phyloP scores from a whole-genome alignment of 805 yeast genomes.

The Blastobotrys americana region DNA sequence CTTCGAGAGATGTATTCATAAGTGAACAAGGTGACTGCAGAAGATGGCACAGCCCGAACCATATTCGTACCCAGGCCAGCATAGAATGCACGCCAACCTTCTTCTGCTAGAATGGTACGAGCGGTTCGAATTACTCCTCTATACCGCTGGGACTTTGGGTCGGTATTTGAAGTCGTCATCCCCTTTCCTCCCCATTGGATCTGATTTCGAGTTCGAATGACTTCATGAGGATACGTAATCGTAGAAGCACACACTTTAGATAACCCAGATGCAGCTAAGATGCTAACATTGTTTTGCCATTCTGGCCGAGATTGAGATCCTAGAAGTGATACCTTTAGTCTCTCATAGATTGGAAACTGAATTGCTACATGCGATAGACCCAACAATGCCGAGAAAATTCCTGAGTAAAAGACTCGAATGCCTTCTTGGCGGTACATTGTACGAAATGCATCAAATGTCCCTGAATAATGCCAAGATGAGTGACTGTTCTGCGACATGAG shows the following conservation, averaged over 20 bases:
- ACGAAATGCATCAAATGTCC: constrained; percentile 76
- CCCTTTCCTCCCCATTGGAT: constrained; percentile 28
- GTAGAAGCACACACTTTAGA: constrained; percentile 87
- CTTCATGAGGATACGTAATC: constrained; percentile 93
- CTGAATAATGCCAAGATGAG: constrained; percentile 47
- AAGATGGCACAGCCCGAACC: constrained; percentile 87
- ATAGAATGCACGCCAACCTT: constrained; percentile 78
- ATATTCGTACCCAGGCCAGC: constrained; percentile 83
- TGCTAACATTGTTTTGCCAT: constrained; percentile 10
- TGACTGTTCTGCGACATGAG: constrained; percentile 54
- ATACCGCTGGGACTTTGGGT: constrained; percentile 20
- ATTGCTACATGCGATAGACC: constrained; percentile 92
- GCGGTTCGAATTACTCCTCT: constrained; percentile 32
- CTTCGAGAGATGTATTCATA: constrained; percentile 48
- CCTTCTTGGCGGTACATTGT: constrained; percentile 82
- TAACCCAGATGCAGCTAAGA: constrained; percentile 57
- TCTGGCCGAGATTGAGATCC: constrained; percentile 26
- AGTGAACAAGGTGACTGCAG: constrained; percentile 90
- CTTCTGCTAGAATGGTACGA: constrained; percentile 44
- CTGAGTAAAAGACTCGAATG: constrained; percentile 71
- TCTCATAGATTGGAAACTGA: constrained; percentile 91
- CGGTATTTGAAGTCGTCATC: background rate
- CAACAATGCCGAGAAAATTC: constrained; percentile 80
- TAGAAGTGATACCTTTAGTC: constrained; percentile 51
- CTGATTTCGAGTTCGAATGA: constrained; percentile 85